These are phyloP conservation scores for Gaeumannomyces sp. DNA, from an alignment of 2,329 filamentous ascomycete species.

Conservation along the genomic window DNA sequence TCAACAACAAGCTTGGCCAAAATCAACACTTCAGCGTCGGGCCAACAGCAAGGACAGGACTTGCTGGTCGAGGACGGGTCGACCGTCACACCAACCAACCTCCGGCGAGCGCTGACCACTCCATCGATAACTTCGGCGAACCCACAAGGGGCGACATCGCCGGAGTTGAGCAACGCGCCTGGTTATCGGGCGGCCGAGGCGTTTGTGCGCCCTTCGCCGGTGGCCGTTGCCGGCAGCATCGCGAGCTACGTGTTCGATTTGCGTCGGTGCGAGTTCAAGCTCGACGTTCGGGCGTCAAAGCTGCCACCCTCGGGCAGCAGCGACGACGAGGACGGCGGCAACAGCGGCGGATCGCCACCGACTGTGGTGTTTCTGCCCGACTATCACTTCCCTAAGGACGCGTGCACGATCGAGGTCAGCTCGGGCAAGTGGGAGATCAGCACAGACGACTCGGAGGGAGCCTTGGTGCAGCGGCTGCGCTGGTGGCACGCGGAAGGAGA, in stretches of 20 bases:
- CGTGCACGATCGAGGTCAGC: slow-evolving; percentile 66
- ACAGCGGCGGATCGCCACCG: slow-evolving; percentile 32
- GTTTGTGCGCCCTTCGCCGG: slow-evolving; percentile 79
- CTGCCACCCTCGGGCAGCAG: slow-evolving; percentile 26
- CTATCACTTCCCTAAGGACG: slow-evolving; percentile 79
- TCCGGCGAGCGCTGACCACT: slow-evolving; percentile 66
- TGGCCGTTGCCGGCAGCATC: slow-evolving; percentile 66
- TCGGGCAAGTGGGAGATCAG: slow-evolving; percentile 88
- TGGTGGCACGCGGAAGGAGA: slow-evolving; percentile 93
- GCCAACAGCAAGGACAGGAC: not conserved
- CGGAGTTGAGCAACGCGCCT: slow-evolving; percentile 54
- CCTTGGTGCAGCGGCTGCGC: slow-evolving; percentile 66
- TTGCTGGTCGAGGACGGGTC: slow-evolving; percentile 41
- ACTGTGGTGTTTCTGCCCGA: slow-evolving; percentile 84
- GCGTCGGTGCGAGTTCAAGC: slow-evolving; percentile 66
- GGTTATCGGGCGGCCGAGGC: slow-evolving; percentile 90
- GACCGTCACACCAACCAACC: slow-evolving; percentile 65
- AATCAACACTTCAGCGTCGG: slow-evolving; percentile 10
- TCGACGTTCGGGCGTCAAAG: slow-evolving; percentile 59
- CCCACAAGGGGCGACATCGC: slow-evolving; percentile 35
- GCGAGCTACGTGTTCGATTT: slow-evolving; percentile 75
- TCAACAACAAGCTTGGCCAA: slow-evolving; percentile 42
- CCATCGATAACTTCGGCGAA: slow-evolving; percentile 57
- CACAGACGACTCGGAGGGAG: slow-evolving; percentile 62
- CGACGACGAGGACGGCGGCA: slow-evolving; percentile 7